Conservation (phyloP, 345 rosid species). For the Carallia pectinifolia region DNA sequence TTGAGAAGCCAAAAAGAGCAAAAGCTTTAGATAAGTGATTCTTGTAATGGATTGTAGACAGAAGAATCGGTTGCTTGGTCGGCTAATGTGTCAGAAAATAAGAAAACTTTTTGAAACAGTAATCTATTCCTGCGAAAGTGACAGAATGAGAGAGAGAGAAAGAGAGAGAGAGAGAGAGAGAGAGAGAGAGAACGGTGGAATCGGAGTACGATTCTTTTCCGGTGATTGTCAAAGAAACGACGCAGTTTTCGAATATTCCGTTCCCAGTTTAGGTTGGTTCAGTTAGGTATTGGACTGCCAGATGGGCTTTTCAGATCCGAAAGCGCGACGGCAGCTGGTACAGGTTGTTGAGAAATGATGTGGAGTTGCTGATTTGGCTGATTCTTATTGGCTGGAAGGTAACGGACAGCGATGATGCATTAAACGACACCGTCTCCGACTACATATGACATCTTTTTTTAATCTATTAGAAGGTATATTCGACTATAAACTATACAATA, state of each 20-base stretch:
- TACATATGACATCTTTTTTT: too few relatives aligned
- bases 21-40: neutral
- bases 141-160: neutral
- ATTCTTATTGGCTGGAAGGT: neutral
- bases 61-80: neutral
- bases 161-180: neutral
- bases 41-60: neutral
- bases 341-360: neutral
- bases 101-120: constrained; percentile 3
- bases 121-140: neutral
- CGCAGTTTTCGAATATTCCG: constrained; percentile 15
- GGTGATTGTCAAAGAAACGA: too few relatives aligned
- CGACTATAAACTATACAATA: too few relatives aligned
- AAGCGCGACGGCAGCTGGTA: neutral
- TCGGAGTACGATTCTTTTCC: neutral
- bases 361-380: neutral
- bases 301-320: neutral
- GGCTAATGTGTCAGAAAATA: constrained; percentile 5
- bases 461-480: too few relatives aligned
- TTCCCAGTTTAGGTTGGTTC: neutral
- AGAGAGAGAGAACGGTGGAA: constrained; percentile 5
- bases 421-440: too few relatives aligned
- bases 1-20: constrained; percentile 7
- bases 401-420: too few relatives aligned
- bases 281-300: neutral